Evolutionary conservation across 352 stramenopile species (phyloP), one percentile per base, ranked within the genome.

Genomic region (Phytophthora constricta): DNA sequence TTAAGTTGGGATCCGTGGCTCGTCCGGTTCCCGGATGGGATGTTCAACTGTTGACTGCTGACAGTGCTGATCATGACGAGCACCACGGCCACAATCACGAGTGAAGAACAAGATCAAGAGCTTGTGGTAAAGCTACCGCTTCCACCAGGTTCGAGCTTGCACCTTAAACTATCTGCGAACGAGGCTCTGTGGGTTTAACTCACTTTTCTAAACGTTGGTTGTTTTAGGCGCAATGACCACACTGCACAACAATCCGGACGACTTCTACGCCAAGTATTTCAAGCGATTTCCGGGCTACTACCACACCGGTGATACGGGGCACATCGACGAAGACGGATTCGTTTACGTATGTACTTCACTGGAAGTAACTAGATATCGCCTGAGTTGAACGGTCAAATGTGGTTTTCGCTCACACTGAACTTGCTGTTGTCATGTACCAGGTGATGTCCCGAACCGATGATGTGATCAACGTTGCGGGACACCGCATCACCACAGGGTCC

Each of bases 371-470:
- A 13, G 16, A 10, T 34, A 49, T 53, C 1, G n/a, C 4, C 9
- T 19, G 22, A 3, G 13, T 9, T 19, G 13, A 31, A 42, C n/a
- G n/a, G n/a, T n/a, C n/a, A n/a, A n/a, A n/a, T n/a, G n/a, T n/a
- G n/a, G n/a, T n/a, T n/a, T n/a, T n/a, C n/a, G n/a, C 22, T 28
- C 25, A 55, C 20, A 2, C 20, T 20, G 20, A 37, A 41, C 13
- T 11, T 23, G 22, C 9, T 17, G 3, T n/a, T 7, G 2, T 10
- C 16, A 47, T 23, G 14, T 47, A 5, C 0, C 56, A 91, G 82
- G 89, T 98, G 31, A 97, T 97, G 89, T 91, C 84, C 10, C 72
- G 93, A 68, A 96, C 86, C 7, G 92, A 98, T 72, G 92, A 98
- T 64, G 82, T 97, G 41, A 97, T 98, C 57, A 97, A 97, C 50